Conservation (phyloP, 2,329 filamentous ascomycete species). For the Xylariaceae sp. region DNA sequence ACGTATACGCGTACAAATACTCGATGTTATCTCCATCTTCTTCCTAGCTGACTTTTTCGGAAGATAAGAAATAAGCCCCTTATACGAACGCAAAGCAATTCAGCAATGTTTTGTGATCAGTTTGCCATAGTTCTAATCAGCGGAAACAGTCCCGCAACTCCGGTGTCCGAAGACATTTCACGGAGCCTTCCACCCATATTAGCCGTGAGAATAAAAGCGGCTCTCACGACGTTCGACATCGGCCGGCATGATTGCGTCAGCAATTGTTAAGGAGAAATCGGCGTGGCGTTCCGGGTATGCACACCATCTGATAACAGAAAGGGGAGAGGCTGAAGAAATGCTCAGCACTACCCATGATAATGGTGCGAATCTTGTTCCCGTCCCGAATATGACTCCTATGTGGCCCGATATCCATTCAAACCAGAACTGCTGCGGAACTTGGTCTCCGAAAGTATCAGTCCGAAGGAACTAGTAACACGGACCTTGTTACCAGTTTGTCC, state of each 20-base stretch:
- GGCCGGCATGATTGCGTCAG: constrained; percentile 22
- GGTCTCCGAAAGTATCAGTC: too few species aligned
- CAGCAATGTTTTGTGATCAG: not conserved
- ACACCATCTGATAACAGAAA: not conserved
- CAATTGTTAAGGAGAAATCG: not conserved
- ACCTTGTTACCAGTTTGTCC: too few species aligned
- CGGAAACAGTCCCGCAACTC: not conserved
- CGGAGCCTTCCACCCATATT: constrained; percentile 20
- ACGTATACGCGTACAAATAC: not conserved
- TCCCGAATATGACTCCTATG: not conserved
- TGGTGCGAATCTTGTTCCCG: not conserved
- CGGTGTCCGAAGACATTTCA: constrained; percentile 9
- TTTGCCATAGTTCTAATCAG: not conserved
- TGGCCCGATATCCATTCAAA: not conserved
- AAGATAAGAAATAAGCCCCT: not conserved
- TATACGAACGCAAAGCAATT: not conserved
- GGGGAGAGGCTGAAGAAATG: not conserved
- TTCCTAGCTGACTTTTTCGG: not conserved
- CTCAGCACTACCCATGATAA: not conserved
- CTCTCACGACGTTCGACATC: constrained; percentile 22
- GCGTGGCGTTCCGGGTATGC: not conserved
- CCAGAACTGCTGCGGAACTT: not conserved
- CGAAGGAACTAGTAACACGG: not conserved
- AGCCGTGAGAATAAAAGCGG: constrained; percentile 23
- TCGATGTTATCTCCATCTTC: not conserved